Conservation (phyloP, 179 eudicot genomes). For the Amaranthus tricolor region DNA sequence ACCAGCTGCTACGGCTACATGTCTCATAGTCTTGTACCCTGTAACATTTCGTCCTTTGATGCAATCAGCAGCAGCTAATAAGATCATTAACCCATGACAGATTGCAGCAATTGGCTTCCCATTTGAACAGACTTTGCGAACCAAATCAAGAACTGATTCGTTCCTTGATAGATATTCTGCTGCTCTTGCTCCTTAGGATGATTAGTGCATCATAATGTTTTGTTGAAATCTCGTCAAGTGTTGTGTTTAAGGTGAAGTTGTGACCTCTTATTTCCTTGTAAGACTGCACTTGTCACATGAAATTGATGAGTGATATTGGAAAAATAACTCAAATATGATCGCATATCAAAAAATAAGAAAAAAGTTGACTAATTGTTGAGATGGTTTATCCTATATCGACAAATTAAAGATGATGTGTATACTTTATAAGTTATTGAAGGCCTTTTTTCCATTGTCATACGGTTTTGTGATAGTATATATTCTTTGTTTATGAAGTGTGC, state of each 20-base stretch:
- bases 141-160: conserved; percentile 51
- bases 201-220: conserved; percentile 71
- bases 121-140: conserved; percentile 45
- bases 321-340: too few relatives aligned
- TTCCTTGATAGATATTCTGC: conserved; percentile 86
- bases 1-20: conserved; percentile 76
- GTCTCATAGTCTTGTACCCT: conserved; percentile 59
- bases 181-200: conserved; percentile 84
- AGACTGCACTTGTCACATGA: conserved; percentile 40
- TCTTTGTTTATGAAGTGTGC: too few relatives aligned
- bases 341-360: too few relatives aligned
- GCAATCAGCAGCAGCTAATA: conserved; percentile 66
- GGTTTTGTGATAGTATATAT: too few relatives aligned
- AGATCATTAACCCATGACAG: conserved; percentile 82
- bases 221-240: conserved; percentile 61
- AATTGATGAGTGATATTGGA: too few relatives aligned
- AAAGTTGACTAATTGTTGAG: too few relatives aligned
- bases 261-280: conserved; percentile 79
- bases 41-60: conserved; percentile 74
- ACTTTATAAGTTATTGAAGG: too few relatives aligned
- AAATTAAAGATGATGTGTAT: too few relatives aligned
- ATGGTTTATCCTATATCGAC: too few relatives aligned
- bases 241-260: conserved; percentile 83
- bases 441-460: too few relatives aligned
- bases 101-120: conserved; percentile 73